phyloP scores from a whole-genome alignment of 352 stramenopile species.

The Phytophthora capsici region DNA sequence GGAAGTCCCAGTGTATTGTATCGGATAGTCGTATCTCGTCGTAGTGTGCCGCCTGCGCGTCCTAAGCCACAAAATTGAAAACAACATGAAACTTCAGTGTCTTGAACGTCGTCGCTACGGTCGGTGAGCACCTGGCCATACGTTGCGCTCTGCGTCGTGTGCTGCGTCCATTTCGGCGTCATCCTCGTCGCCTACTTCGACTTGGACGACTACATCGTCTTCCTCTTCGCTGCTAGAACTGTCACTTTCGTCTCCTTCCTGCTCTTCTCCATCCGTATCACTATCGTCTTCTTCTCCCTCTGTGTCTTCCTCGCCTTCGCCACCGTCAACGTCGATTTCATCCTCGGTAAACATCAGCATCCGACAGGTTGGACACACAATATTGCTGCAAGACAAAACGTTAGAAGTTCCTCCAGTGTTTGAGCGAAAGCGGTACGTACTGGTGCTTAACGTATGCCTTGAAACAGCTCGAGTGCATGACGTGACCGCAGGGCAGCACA shows the following conservation, averaged over 20 bases:
- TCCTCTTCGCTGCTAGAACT: constrained; percentile 27
- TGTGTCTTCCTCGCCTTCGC: constrained; percentile 18
- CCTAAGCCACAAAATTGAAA: constrained; percentile 27
- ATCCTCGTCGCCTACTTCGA: constrained; percentile 24
- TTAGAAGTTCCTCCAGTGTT: constrained; percentile 3
- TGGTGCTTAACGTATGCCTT: constrained; percentile 66
- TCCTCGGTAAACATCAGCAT: constrained; percentile 55
- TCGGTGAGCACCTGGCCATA: constrained; percentile 24
- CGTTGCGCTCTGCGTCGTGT: constrained; percentile 32
- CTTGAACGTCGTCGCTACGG: constrained; percentile 2
- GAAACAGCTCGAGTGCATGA: constrained; percentile 76
- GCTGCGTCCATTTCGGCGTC: constrained; percentile 28
- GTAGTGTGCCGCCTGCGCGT: constrained; percentile 3
- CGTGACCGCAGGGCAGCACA: constrained; percentile 77
- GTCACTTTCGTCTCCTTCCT: constrained; percentile 23
- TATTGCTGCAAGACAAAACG: constrained; percentile 42
- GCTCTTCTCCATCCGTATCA: constrained; percentile 14
- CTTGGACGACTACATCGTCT: constrained; percentile 17
- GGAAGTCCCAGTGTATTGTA: constrained; percentile 23
- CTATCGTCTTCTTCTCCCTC: constrained; percentile 20
- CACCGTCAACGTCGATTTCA: constrained; percentile 29
- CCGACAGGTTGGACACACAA: constrained; percentile 69
- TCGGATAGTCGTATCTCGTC: constrained; percentile 21
- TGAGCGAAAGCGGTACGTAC: constrained; percentile 30
- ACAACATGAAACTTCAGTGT: constrained; percentile 6